phyloP scores from a whole-genome alignment of 345 rosid species.

The Syzygium aqueum region DNA sequence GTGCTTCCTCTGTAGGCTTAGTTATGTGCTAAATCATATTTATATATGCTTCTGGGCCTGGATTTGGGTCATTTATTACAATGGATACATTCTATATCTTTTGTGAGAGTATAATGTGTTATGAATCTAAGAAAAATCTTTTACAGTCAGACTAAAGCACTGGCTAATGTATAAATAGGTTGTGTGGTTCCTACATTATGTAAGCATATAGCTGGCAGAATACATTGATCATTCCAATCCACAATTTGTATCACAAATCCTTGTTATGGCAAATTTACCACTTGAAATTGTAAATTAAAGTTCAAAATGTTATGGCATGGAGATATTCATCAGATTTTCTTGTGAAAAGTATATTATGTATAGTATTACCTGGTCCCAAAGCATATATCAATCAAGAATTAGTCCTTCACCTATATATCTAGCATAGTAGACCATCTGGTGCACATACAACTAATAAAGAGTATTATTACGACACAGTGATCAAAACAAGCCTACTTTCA shows the following conservation, averaged over 20 bases:
- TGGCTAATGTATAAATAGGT: neutral
- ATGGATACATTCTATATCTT: neutral
- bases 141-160: neutral
- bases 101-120: neutral
- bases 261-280: neutral
- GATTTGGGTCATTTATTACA: neutral
- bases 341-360: neutral
- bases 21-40: neutral
- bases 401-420: neutral
- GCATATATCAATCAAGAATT: neutral
- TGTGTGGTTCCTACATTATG: neutral
- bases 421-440: neutral
- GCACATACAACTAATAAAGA: neutral
- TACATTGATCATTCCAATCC: neutral
- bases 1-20: neutral
- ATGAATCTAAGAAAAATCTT: neutral
- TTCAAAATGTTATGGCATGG: neutral
- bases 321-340: neutral
- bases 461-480: neutral
- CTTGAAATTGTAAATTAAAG: neutral
- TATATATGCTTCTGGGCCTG: neutral
- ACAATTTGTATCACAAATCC: neutral
- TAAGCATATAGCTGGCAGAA: neutral
- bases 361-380: neutral
- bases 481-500: neutral